Base-by-base conservation (phyloP, 192 early-diverging fungal species). In the Powellomyces hirtus region DNA sequence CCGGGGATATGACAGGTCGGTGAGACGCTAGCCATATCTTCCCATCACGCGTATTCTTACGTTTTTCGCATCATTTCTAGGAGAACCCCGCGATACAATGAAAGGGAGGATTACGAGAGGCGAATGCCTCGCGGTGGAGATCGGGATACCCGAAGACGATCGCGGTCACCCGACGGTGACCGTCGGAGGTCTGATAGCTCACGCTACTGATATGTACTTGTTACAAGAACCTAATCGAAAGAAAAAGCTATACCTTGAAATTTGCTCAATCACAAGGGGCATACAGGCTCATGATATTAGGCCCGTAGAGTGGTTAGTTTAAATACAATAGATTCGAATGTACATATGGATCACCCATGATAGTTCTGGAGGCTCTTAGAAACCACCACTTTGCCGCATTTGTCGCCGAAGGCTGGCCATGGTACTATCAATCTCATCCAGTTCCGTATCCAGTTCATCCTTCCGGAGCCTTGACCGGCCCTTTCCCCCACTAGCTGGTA, bases 351-450 rank as follows among this genome's bases (percentile, higher is more conserved):
- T n/a, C n/a, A n/a, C n/a, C n/a, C n/a, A n/a, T n/a, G n/a, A n/a
- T n/a, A n/a, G n/a, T n/a, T n/a, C n/a, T n/a, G n/a, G n/a, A n/a
- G n/a, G n/a, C n/a, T n/a, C n/a, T n/a, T 38, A 66, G 34, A 66
- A 44, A 24, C 58, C 42, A 4, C 67, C 67, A n/a, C 14, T 35
- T 30, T 59, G 42, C 34, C 55, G 24, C 67, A 69, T 69, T 31
- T 36, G 24, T 0, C 44, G 24, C 29, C 56, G 58, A 10, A 69
- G 40, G 14, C 40, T 27, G 27, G 58, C 42, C 22, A 69, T 59
- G 22, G 20, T n/a, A 26, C 42, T 29, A 10, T 62, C 58, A 11
- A 69, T 44, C 27, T 69, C 58, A 44, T 69, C 67, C 59, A 69
- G 42, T 29, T 33, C 18, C 14, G 7, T 44, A 45, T 69, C 67